These are phyloP conservation scores for Fusarium sp. DNA, from an alignment of 2,329 filamentous ascomycete genomes.

Conservation along the genomic window DNA sequence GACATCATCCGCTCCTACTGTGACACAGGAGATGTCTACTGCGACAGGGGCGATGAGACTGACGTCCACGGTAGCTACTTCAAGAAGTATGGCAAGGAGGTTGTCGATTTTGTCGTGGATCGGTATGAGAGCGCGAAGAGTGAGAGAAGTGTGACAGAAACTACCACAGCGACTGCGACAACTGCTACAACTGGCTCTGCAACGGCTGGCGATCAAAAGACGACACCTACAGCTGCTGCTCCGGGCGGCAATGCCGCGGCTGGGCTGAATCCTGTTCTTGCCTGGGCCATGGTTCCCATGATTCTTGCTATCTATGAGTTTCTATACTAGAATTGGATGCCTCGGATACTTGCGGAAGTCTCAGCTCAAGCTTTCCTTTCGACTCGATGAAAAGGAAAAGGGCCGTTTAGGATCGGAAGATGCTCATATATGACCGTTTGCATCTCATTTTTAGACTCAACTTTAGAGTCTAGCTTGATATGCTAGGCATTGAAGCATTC, in stretches of 20 bases:
- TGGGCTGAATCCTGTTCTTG: slow-evolving; percentile 22
- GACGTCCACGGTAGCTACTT: slow-evolving; percentile 56
- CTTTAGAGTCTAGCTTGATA: not conserved
- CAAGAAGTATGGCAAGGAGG: slow-evolving; percentile 52
- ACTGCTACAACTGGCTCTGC: slow-evolving; percentile 15
- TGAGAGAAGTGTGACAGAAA: slow-evolving; percentile 12
- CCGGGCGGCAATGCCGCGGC: slow-evolving; percentile 31
- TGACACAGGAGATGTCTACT: slow-evolving; percentile 59
- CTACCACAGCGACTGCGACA: slow-evolving; percentile 14
- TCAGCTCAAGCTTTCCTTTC: not conserved
- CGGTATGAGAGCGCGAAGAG: slow-evolving; percentile 48
- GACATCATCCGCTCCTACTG: slow-evolving; percentile 57
- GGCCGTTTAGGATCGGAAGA: no score
- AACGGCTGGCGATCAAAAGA: slow-evolving; percentile 1
- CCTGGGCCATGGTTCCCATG: slow-evolving; percentile 15
- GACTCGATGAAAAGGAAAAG: not conserved
- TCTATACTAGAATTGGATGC: not conserved
- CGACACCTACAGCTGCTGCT: slow-evolving; percentile 9
- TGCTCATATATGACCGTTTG: no score
- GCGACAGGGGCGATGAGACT: slow-evolving; percentile 51
- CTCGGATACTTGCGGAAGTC: not conserved
- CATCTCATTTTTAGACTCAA: no score
- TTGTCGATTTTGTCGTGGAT: slow-evolving; percentile 54
- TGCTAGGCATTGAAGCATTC: not conserved
- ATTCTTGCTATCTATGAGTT: slow-evolving; percentile 13